A percentile compares a stretch with the other conserved stretches of the same genome.
These are phyloP conservation scores for Cenococcum geophilum DNA, from an alignment of 495 filamentous ascomycete genomes.

Conservation along the genomic window DNA sequence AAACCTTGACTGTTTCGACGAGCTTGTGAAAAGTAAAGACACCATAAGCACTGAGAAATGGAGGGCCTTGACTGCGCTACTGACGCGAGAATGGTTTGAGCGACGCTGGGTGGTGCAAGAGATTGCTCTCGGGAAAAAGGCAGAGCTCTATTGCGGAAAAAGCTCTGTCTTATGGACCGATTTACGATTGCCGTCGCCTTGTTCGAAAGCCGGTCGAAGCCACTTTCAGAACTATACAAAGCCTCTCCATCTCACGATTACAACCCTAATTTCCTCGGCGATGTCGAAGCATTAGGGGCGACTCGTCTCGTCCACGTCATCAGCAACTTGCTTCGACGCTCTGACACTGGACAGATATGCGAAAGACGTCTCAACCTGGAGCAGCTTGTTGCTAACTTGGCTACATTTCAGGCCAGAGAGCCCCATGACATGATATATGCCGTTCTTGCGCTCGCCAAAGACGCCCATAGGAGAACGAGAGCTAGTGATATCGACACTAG, in stretches of 20 bases:
- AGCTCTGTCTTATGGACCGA: conserved; percentile 19
- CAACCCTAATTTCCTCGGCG: too few species aligned
- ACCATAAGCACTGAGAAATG: conserved; percentile 10
- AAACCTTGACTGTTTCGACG: conserved; percentile 33
- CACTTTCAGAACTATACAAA: too few species aligned
- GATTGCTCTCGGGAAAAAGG: conserved; percentile 21
- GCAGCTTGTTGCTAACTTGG: conserved; percentile 22
- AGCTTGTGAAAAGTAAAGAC: not conserved
- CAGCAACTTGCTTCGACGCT: too few species aligned
- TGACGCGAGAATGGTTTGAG: conserved; percentile 23
- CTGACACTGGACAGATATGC: too few species aligned
- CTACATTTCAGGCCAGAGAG: conserved; percentile 14
- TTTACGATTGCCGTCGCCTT: conserved; percentile 24
- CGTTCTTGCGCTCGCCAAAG: conserved; percentile 23
- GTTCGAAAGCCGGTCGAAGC: conserved; percentile 8
- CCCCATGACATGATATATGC: conserved; percentile 26
- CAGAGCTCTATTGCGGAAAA: conserved; percentile 17
- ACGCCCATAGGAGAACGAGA: conserved; percentile 3
- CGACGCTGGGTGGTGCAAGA: conserved; percentile 27
- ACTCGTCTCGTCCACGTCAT: too few species aligned
- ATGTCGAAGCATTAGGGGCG: too few species aligned
- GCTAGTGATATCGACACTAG: too few species aligned
- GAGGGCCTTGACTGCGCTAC: conserved; percentile 17
- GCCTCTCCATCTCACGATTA: too few species aligned
- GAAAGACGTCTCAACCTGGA: conserved; percentile 17